Evolutionary conservation across 805 yeast species (phyloP), one percentile per base, ranked within the genome.

Genomic region (Debaryomyces prosopidis): DNA sequence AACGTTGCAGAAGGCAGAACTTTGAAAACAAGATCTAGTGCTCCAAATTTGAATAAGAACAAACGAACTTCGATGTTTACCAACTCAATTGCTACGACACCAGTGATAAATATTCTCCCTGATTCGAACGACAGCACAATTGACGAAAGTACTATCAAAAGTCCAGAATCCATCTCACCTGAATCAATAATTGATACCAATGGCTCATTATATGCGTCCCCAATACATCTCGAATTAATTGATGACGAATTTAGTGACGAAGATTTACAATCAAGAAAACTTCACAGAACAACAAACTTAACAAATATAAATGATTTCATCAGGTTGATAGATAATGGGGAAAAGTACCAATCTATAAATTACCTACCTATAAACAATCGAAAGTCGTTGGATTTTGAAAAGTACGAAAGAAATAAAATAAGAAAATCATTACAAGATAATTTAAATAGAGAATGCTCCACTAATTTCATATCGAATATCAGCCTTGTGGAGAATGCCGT

Each of bases 381-480:
- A 26, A 54, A 50, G 36, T 59, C 63, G 4, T 40, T 59, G 36
- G 61, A 59, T 31, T 36, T 52, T 17, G 66, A 61, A 43, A 36
- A 36, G 2, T 31, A 35, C 16, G 65, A 59, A 41, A 43, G 51
- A 20, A 32, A 44, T 11, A 36, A 50, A 19, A 46, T 58, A 28
- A 38, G 26, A 5, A 27, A 44, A 20, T 40, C 43, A 12, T 43
- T 59, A 19, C 52, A 54, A 28, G 36, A 16, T 31, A 33, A 38
- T 14, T 14, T 27, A 37, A 34, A 36, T 34, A 14, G 18, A 12
- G 34, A 27, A 11, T 38, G 32, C 4, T 27, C 43, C 12, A 37
- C 39, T 2, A 40, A 35, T 10, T 46, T 34, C 32, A 39, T 28
- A 3, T 50, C 56, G 3, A 49, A 43, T 17, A 31, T 62, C 8